Base-by-base conservation (phyloP, 345 rosid species). In the Hevea brasiliensis region DNA sequence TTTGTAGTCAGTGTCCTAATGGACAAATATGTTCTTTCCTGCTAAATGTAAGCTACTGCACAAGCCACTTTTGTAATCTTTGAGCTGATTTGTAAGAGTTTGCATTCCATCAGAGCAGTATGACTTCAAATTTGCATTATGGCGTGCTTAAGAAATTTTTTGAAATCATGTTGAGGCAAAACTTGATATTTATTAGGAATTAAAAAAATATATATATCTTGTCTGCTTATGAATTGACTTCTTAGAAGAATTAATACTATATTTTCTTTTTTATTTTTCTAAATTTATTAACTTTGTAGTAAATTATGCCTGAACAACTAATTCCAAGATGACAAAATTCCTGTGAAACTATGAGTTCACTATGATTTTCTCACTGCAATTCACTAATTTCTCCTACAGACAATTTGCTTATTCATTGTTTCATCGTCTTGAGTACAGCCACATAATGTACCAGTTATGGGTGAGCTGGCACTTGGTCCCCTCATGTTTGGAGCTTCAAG, bases 381-480 rank as follows among this genome's bases (percentile, higher is more conserved):
- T 23, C 8, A 2, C 21, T 44, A 29, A 71, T 29, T n/a, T 53
- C 24, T 62, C 42, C 47, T 61, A n/a, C 24, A 21, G 11, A 62
- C 17, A 57, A 44, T 57, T 42, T 63, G 41, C 37, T 54, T 37
- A 76, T n/a, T 73, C 23, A 57, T 51, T n/a, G 13, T 72, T 77
- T 35, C 10, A 14, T 71, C 37, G 60, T 40, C 50, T 79, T 70
- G 45, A 79, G 53, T 77, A 21, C 80, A 95, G 99, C 90, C 99
- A 61, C 79, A 79, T 80, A 76, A 84, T 65, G 77, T 37, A 45
- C 79, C 84, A 6, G 96, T 92, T 65, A 87, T 88, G 74, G 99
- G 99, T 24, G 99, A 95, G 74, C 78, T 95, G 75, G 98, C 99
- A 23, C 93, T 95, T 58, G 83, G 79, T 57, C 89, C 99, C 41